Conservation (phyloP, 441 rosid genomes). For the Eruca vesicaria region DNA sequence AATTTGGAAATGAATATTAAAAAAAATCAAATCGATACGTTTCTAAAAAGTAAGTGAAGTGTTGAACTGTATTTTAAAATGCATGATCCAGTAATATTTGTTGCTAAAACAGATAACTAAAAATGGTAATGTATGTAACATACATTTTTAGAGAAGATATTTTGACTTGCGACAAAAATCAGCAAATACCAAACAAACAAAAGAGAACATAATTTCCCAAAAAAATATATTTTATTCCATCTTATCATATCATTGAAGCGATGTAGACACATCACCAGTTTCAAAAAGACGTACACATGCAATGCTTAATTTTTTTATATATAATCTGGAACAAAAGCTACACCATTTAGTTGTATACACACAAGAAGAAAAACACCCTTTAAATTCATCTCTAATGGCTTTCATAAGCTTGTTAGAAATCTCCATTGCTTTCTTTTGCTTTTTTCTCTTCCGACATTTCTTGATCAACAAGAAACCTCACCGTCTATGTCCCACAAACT, state of each 20-base stretch:
- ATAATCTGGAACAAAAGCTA: background rate
- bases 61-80: background rate
- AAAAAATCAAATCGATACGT: background rate
- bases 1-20: background rate
- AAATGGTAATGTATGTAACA: conserved; percentile 2
- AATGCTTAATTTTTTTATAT: background rate
- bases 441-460: conserved; percentile 23
- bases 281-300: background rate
- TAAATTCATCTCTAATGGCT: conserved; percentile 26
- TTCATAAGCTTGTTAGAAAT: conserved; percentile 29
- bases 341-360: conserved; percentile 5
- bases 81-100: background rate
- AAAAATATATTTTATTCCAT: conserved; percentile 16
- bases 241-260: background rate
- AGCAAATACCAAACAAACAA: conserved; percentile 1
- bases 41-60: background rate
- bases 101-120: background rate
- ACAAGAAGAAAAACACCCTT: background rate
- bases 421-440: conserved; percentile 33
- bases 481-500: conserved; percentile 32
- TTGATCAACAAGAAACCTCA: conserved; percentile 29
- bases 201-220: conserved; percentile 2
- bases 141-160: background rate
- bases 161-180: background rate
- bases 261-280: conserved; percentile 9